phyloP scores from a whole-genome alignment of 768 basidiomycete genomes.

The Trametes sanguinea region DNA sequence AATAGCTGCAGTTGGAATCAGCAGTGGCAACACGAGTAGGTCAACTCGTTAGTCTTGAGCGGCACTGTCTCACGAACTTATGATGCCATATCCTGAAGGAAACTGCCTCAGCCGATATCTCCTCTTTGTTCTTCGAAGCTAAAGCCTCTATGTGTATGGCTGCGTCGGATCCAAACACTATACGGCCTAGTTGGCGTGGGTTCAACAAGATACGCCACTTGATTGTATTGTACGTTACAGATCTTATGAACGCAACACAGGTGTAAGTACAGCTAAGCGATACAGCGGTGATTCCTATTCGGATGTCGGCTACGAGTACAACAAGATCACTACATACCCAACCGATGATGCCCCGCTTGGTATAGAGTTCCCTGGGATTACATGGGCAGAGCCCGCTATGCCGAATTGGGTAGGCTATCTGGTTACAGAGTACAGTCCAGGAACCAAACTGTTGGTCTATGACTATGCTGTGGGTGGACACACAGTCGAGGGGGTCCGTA shows the following conservation, averaged over 20 bases:
- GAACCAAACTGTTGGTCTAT: slow-evolving; percentile 49
- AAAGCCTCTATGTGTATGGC: background rate
- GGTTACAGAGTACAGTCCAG: slow-evolving; percentile 39
- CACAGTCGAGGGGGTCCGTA: slow-evolving; percentile 41
- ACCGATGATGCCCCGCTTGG: slow-evolving; percentile 49
- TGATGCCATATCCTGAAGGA: no score
- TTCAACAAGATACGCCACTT: slow-evolving; percentile 44
- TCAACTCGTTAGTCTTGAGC: no score
- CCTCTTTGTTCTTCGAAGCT: no score
- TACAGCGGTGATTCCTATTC: slow-evolving; percentile 64
- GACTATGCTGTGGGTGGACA: slow-evolving; percentile 61
- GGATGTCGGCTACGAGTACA: slow-evolving; percentile 36
- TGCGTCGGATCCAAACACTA: background rate
- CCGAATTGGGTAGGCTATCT: slow-evolving; percentile 69
- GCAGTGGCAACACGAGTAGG: no score
- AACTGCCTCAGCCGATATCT: no score
- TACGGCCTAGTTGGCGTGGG: slow-evolving; percentile 43
- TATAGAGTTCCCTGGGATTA: slow-evolving; percentile 49
- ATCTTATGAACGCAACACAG: background rate
- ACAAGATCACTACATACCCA: slow-evolving; percentile 31
- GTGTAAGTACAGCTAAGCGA: no score
- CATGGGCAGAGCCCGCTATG: slow-evolving; percentile 46
- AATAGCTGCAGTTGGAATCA: no score
- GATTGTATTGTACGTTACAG: slow-evolving; percentile 52
- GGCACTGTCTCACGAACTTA: no score